phyloP scores from a whole-genome alignment of 176 grass and related monocot species.

The Stipa capillata region DNA sequence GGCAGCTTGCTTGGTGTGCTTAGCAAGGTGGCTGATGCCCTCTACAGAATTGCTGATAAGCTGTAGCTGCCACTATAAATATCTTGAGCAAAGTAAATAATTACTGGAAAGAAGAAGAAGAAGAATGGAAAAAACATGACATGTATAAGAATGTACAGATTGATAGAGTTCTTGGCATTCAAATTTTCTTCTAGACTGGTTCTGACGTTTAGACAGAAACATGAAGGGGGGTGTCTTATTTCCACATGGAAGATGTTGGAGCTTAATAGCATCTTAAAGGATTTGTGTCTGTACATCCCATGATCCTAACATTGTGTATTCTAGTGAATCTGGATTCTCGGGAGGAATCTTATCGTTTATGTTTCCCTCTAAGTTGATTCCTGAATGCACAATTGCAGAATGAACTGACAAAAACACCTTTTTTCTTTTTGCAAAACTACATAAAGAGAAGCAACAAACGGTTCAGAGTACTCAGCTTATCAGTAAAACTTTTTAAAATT shows the following conservation, averaged over 20 bases:
- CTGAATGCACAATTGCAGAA: not conserved
- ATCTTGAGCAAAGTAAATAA: conserved; percentile 29
- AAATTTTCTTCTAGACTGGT: conserved; percentile 18
- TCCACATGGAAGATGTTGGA: not conserved
- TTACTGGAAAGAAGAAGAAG: not conserved
- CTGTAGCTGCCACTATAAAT: conserved; percentile 38
- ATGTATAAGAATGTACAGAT: conserved; percentile 32
- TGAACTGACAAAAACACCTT: not conserved
- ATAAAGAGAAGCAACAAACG: not conserved
- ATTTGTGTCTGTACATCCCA: not conserved
- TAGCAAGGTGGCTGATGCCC: conserved; percentile 84
- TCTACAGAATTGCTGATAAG: conserved; percentile 91
- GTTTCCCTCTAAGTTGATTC: not conserved
- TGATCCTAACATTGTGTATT: conserved; percentile 6
- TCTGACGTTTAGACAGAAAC: conserved; percentile 31
- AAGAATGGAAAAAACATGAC: not conserved
- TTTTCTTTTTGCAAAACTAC: not conserved
- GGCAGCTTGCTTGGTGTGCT: conserved; percentile 66
- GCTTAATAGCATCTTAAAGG: not conserved
- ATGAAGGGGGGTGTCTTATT: not conserved
- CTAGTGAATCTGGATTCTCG: not conserved
- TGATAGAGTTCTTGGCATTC: conserved; percentile 13
- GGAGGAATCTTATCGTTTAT: not conserved
- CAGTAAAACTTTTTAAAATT: not conserved
- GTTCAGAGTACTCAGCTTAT: not conserved